Conservation (phyloP, 2,329 filamentous ascomycete genomes). For the Cryphonectria naterciae region DNA sequence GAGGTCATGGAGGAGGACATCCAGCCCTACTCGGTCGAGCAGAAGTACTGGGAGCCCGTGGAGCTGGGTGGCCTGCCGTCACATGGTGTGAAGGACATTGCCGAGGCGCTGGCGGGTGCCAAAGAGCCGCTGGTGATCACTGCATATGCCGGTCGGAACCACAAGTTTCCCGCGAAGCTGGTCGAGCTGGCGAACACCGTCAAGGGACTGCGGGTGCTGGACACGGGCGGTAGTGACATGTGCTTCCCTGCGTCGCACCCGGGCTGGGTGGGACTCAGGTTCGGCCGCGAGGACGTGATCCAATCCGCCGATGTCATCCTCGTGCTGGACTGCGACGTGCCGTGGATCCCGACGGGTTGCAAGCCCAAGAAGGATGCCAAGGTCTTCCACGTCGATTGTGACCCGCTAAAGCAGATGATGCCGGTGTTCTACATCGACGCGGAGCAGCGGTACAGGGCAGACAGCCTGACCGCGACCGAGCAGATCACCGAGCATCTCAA, state of each 20-base stretch:
- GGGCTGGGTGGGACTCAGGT: constrained; percentile 71
- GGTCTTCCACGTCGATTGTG: constrained; percentile 68
- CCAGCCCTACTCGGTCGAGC: constrained; percentile 69
- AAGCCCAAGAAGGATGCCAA: constrained; percentile 55
- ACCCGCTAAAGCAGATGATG: constrained; percentile 72
- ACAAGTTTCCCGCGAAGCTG: constrained; percentile 61
- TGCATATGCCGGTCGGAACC: constrained; percentile 73
- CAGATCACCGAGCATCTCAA: constrained; percentile 70
- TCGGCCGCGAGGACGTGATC: constrained; percentile 74
- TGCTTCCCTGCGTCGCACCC: constrained; percentile 75
- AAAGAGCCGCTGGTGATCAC: constrained; percentile 71
- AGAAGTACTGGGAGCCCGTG: constrained; percentile 71
- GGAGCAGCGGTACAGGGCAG: constrained; percentile 67
- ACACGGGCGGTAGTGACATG: constrained; percentile 80
- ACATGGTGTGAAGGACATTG: constrained; percentile 60
- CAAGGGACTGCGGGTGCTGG: constrained; percentile 71
- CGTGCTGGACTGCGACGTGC: constrained; percentile 87
- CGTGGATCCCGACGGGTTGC: constrained; percentile 84
- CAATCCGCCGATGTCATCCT: constrained; percentile 81
- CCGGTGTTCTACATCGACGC: constrained; percentile 73
- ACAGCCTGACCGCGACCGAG: constrained; percentile 65
- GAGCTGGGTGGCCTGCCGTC: constrained; percentile 64
- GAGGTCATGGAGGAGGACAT: constrained; percentile 89
- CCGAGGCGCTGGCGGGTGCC: constrained; percentile 65
- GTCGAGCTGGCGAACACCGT: constrained; percentile 70